Conservation (phyloP, 148 eudicot species). For the Camellia sinensis region DNA sequence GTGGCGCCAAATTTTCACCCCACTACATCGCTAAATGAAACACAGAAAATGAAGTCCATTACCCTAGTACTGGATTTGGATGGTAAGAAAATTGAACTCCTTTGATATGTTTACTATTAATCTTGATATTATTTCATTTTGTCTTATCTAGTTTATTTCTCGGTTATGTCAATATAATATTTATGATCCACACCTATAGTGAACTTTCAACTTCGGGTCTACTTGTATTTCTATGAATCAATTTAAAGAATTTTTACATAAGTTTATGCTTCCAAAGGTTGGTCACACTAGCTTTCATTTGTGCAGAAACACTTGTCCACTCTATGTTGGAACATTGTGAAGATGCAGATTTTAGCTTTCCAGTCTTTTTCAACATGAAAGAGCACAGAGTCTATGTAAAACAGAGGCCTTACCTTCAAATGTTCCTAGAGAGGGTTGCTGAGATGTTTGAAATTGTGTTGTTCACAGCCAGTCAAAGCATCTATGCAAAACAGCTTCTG, state of each 20-base stretch:
- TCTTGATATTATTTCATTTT: background rate
- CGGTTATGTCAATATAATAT: background rate
- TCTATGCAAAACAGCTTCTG: conserved; percentile 82
- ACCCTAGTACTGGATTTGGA: conserved; percentile 95
- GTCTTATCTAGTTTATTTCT: background rate
- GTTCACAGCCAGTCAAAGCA: conserved; percentile 97
- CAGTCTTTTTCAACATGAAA: conserved; percentile 76
- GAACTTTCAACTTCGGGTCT: background rate
- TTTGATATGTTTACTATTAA: background rate
- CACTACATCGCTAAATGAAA: conserved; percentile 37
- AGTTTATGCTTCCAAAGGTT: conserved; percentile 7
- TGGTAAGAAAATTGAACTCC: conserved; percentile 49
- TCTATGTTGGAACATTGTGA: conserved; percentile 83
- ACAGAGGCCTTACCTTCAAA: conserved; percentile 77
- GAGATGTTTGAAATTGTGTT: conserved; percentile 88
- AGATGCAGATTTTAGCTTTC: conserved; percentile 76
- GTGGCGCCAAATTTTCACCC: conserved; percentile 39
- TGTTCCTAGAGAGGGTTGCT: conserved; percentile 76
- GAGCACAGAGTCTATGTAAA: conserved; percentile 83
- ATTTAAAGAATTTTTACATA: background rate
- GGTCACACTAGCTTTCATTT: conserved; percentile 13
- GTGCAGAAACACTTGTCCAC: conserved; percentile 93
- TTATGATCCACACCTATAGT: background rate
- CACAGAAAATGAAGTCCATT: conserved; percentile 46
- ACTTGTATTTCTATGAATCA: background rate